A percentile compares a stretch with the other conserved stretches of the same genome.
Evolutionary conservation across 108 stramenopile species (phyloP).

Genomic region (Schizochytrium sp.): DNA sequence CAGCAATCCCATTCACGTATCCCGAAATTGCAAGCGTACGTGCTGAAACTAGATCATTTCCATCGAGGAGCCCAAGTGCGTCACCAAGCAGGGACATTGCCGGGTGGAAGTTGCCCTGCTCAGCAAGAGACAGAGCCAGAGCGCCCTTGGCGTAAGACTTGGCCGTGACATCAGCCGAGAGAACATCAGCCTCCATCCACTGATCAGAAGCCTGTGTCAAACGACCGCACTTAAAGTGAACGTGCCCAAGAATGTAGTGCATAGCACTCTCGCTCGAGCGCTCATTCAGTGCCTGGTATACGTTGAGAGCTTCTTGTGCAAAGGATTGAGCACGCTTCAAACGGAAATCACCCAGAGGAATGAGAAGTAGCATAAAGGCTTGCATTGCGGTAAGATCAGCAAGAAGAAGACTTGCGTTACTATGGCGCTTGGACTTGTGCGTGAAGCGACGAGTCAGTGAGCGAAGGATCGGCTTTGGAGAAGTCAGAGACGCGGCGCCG

Average conservation of each 20-base stretch:
- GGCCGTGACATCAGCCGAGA: neutral
- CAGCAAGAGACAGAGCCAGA: neutral
- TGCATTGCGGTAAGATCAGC: slow-evolving; percentile 26
- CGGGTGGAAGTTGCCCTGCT: slow-evolving; percentile 9
- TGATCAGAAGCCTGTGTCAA: neutral
- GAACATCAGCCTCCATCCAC: neutral
- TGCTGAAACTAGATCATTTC: neutral
- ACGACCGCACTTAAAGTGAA: neutral
- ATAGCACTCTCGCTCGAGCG: neutral
- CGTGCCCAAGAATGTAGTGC: slow-evolving; percentile 21
- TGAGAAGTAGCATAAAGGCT: slow-evolving; percentile 54
- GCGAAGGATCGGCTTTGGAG: neutral
- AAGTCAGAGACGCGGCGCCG: neutral
- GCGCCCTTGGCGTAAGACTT: slow-evolving; percentile 29
- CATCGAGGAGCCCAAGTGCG: neutral
- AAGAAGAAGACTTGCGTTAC: neutral
- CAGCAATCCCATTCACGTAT: neutral
- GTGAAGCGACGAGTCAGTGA: slow-evolving; percentile 43
- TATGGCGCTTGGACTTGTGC: neutral
- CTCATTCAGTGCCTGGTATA: slow-evolving; percentile 15
- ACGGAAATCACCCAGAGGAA: slow-evolving; percentile 30
- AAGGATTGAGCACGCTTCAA: neutral
- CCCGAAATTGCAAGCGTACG: neutral
- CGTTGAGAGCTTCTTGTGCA: neutral
- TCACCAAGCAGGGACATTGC: neutral